Evolutionary conservation across 495 filamentous ascomycete species (phyloP), one percentile per base, ranked within the genome.

Genomic region (Hypoxylon perforatum): DNA sequence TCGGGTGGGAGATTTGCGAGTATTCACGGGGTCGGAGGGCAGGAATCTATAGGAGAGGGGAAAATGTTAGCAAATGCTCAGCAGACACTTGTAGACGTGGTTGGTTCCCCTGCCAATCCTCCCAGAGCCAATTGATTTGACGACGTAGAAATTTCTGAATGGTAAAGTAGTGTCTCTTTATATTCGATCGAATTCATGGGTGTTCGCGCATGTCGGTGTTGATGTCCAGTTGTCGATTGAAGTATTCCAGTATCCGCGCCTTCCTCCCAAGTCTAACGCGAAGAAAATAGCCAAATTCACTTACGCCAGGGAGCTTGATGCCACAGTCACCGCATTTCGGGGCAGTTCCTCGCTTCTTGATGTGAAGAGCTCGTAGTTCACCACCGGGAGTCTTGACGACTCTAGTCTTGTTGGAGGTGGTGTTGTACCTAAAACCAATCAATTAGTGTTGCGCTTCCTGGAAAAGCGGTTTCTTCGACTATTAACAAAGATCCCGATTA

Each of bases 241-340:
- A 30, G 15, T 28, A n/a, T 45, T 36, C 21, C 21, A 36, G 18
- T 46, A 14, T 47, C 28, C 49, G n/a, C 25, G 19, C 11, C 30
- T 28, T 17, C 15, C 18, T 35, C 61, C 21, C 18, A 44, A 23
- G 21, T 33, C 30, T 33, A 22, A 57, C 41, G 12, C 35, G 49
- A 59, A 14, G 59, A 30, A 41, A 50, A 52, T 12, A 50, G 19
- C 33, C 15, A 33, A 54, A 41, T 42, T 19, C 51, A 93, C 92
- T 89, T 89, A 96, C 92, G 79, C 93, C 93, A 71, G 92, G 87
- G 73, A 97, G 88, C 85, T 97, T 97, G 84, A 89, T 89, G 75
- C 94, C 94, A 78, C 95, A 97, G 86, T 97, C 95, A 87, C 95
- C 95, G 80, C 95, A 99, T 86, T 98, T 98, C 73, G 95, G 94